Evolutionary conservation across 176 grass and related monocot genomes (phyloP), one percentile per base, ranked within the genome.

Genomic region (Oryza nivara): DNA sequence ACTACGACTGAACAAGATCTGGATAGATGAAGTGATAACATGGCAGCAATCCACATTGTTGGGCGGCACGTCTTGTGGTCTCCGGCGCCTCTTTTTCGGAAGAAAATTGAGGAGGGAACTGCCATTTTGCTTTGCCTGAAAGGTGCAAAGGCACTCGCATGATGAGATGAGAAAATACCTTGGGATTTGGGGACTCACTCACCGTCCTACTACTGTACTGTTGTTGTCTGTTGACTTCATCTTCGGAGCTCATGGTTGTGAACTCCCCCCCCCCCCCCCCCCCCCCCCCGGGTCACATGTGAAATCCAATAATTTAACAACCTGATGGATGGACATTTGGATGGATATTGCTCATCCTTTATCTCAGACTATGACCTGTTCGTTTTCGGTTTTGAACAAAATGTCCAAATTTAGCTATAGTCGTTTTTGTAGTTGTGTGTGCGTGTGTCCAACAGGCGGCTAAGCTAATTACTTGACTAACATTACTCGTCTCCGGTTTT

Each of bases 61-160:
- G 84, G 41, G 54, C 56, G 28, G 84, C 76, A 43, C 68, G 76
- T 66, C 69, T 44, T 14, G 30, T 66, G 68, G 76, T 66, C 32
- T 28, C 69, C 58, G 25, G 58, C 44, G 23, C 48, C 22, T 67
- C 40, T 60, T 23, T 68, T 25, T 48, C 49, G 45, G 14, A 58
- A 26, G 16, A 66, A 28, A 2, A 60, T 0, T n/a, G 45, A 76
- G 72, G 40, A 63, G 72, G 40, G 72, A 30, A 73, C 73, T 54
- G 45, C 20, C 68, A 5, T 35, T 52, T 72, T 14, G 68, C 80
- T 52, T 14, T 49, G 3, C 44, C 22, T 48, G n/a, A 47, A 71
- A 56, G 19, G 1, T 54, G 73, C 25, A 38, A 52, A 40, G 11
- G 5, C 70, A 13, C 11, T 8, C 28, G 43, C 43, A 16, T 12